Conservation (phyloP, 176 grass and related monocot species). For the Carex parvula region DNA sequence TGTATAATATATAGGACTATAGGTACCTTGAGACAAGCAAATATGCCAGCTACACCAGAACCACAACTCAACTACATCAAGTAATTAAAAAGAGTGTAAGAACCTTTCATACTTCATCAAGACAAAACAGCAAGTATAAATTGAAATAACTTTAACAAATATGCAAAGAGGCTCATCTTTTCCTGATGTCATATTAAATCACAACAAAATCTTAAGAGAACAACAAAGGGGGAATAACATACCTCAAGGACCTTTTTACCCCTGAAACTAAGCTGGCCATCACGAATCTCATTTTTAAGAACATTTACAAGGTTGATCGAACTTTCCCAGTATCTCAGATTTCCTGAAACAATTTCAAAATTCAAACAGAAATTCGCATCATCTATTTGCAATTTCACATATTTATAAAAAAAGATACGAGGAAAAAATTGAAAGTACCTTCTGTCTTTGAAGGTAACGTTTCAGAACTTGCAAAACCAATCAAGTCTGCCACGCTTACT, state of each 20-base stretch:
- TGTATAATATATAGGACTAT: conserved; percentile 10
- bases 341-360: conserved; percentile 38
- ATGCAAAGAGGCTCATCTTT: conserved; percentile 17
- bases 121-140: conserved; percentile 7
- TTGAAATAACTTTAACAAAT: conserved; percentile 7
- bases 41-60: conserved; percentile 75
- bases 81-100: conserved; percentile 27
- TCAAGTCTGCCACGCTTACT: conserved; percentile 77
- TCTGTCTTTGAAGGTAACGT: conserved; percentile 49
- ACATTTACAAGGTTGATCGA: conserved; percentile 65
- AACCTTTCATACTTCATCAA: conserved; percentile 1
- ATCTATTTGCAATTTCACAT: neutral
- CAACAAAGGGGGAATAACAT: conserved; percentile 10
- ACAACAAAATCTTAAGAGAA: conserved; percentile 3
- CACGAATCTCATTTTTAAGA: conserved; percentile 86
- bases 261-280: conserved; percentile 84
- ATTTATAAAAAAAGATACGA: conserved; percentile 15
- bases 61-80: conserved; percentile 83
- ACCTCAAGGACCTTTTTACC: conserved; percentile 93
- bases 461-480: conserved; percentile 64
- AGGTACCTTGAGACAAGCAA: conserved; percentile 83
- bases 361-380: neutral
- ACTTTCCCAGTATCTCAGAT: conserved; percentile 77
- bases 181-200: neutral
- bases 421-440: conserved; percentile 36